A percentile compares a stretch with the other conserved stretches of the same genome.
phyloP scores from a whole-genome alignment of 2,329 filamentous ascomycete species.

The Fusarium sp. region DNA sequence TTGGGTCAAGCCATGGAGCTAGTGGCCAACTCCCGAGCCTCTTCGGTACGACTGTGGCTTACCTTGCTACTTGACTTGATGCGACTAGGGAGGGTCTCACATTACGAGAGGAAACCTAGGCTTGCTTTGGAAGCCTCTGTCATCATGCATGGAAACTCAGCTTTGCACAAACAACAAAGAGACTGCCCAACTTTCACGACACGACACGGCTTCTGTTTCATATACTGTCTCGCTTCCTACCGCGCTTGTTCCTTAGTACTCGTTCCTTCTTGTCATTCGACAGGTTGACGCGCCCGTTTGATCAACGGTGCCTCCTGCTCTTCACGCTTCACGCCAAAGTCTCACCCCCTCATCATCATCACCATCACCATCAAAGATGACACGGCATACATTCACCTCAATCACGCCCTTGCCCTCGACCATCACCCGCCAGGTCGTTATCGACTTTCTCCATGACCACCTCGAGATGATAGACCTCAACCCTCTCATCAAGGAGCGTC shows the following conservation, averaged over 20 bases:
- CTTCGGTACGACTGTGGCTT: constrained; percentile 6
- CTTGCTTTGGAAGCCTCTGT: not conserved
- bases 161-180: not conserved
- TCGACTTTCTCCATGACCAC: constrained; percentile 83
- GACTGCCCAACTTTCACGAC: not conserved
- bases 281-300: not conserved
- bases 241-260: constrained; percentile 1
- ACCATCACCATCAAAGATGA: constrained; percentile 31
- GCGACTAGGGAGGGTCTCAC: not conserved
- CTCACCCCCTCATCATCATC: not conserved
- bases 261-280: constrained; percentile 4
- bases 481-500: constrained; percentile 80
- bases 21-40: constrained; percentile 5
- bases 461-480: constrained; percentile 89
- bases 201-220: not conserved
- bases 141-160: constrained; percentile 3
- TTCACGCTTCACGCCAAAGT: not conserved
- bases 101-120: not conserved
- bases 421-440: constrained; percentile 76
- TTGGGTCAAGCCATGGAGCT: not conserved
- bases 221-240: not conserved
- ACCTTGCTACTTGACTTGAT: not conserved
- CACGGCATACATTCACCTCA: constrained; percentile 75
- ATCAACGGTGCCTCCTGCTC: not conserved
- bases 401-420: constrained; percentile 80